phyloP scores from a whole-genome alignment of 192 early-diverging fungal genomes.

The Endogone sp. region DNA sequence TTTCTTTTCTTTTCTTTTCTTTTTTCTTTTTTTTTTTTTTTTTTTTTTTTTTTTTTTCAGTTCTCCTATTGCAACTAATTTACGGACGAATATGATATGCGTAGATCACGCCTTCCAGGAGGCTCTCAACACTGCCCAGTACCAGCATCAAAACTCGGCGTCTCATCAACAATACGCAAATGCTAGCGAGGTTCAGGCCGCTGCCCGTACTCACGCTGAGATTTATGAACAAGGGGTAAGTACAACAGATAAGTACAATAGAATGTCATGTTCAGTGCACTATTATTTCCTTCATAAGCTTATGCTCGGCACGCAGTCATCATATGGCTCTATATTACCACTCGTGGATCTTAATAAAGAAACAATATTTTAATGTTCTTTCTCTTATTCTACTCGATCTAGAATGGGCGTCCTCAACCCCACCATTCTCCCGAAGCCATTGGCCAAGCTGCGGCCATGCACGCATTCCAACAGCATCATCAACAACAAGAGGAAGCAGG shows the following conservation, averaged over 20 bases:
- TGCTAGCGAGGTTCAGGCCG: conserved; percentile 14
- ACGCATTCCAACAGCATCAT: conserved; percentile 30
- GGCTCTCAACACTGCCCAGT: not conserved
- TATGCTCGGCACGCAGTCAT: too few relatives aligned
- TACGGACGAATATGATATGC: not conserved
- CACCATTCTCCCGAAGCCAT: conserved; percentile 23
- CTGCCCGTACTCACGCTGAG: conserved; percentile 18
- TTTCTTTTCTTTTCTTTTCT: not conserved
- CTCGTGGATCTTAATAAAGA: too few relatives aligned
- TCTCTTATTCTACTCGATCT: not conserved
- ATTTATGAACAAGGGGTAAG: conserved; percentile 20
- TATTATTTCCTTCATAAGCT: too few relatives aligned
- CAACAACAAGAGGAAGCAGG: conserved; percentile 10
- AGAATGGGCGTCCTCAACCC: conserved; percentile 1
- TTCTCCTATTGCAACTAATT: too few relatives aligned
- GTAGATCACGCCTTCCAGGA: not conserved
- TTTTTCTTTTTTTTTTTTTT: not conserved
- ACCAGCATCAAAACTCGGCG: not conserved
- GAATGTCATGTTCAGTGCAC: not conserved
- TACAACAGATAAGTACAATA: not conserved
- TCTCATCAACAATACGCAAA: too few relatives aligned
- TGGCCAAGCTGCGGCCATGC: conserved; percentile 33
- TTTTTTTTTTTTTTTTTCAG: not conserved
- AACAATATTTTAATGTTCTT: too few relatives aligned
- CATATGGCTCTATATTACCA: not conserved